phyloP scores from a whole-genome alignment of 305 asterid species.

The Fraxinus baroniana region DNA sequence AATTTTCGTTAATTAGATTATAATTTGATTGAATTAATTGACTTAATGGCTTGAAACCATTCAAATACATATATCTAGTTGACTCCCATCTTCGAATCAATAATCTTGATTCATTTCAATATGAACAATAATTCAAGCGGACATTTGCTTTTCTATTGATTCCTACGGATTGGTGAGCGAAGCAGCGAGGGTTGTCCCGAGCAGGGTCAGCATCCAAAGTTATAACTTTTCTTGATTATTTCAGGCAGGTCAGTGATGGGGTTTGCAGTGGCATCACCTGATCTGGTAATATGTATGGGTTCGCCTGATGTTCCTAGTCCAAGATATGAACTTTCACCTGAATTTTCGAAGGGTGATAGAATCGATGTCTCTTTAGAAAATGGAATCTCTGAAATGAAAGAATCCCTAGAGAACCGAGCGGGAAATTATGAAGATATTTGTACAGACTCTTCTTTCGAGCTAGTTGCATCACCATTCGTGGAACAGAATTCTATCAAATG shows the following conservation, averaged over 20 bases:
- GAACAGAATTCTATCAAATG: slow-evolving; percentile 28
- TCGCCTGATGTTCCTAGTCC: slow-evolving; percentile 66
- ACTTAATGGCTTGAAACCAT: neutral
- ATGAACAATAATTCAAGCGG: neutral
- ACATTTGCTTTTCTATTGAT: neutral
- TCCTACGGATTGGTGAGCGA: slow-evolving; percentile 9
- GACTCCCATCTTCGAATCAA: neutral
- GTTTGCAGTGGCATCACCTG: slow-evolving; percentile 75
- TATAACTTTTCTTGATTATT: slow-evolving; percentile 11
- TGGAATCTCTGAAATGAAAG: slow-evolving; percentile 60
- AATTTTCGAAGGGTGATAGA: slow-evolving; percentile 35
- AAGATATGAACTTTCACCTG: slow-evolving; percentile 61
- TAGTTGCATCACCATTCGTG: slow-evolving; percentile 42
- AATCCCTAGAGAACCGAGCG: slow-evolving; percentile 36
- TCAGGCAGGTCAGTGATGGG: slow-evolving; percentile 53
- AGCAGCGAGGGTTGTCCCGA: slow-evolving; percentile 38
- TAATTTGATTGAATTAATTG: neutral
- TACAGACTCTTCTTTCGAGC: slow-evolving; percentile 74
- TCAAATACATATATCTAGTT: too few species aligned
- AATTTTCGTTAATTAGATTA: slow-evolving; percentile 20
- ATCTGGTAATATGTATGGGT: slow-evolving; percentile 65
- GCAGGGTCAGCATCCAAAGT: slow-evolving; percentile 52
- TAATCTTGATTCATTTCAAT: too few species aligned
- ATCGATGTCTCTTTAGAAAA: slow-evolving; percentile 72
- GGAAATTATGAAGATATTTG: slow-evolving; percentile 37